phyloP scores from a whole-genome alignment of 805 yeast species.

The Jamesozyma piceae region DNA sequence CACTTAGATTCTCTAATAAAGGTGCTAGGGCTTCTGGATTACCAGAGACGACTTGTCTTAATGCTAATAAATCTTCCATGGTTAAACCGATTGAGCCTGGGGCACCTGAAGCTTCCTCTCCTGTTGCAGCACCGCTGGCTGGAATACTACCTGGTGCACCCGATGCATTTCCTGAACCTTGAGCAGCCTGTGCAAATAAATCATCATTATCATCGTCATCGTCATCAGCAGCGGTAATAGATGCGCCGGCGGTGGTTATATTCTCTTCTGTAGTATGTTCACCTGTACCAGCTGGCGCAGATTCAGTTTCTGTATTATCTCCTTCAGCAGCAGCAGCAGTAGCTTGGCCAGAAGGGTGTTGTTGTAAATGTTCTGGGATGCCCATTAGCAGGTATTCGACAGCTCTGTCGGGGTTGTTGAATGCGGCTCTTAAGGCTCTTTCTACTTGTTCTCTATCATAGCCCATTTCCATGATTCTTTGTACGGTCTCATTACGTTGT shows the following conservation, averaged over 20 bases:
- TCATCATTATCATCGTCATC: conserved; percentile 21
- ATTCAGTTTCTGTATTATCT: conserved; percentile 4
- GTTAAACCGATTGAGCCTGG: conserved; percentile 38
- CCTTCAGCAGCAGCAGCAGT: too few relatives aligned
- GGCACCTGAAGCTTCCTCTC: conserved; percentile 12
- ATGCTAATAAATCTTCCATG: conserved; percentile 41
- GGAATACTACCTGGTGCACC: conserved; percentile 4
- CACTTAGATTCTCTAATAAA: conserved; percentile 70
- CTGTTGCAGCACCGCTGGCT: conserved; percentile 13
- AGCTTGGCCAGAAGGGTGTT: too few relatives aligned
- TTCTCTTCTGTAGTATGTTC: background rate
- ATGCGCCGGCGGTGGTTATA: background rate
- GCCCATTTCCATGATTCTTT: conserved; percentile 91
- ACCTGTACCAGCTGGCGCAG: too few relatives aligned
- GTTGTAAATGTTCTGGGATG: conserved; percentile 53
- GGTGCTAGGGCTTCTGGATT: conserved; percentile 86
- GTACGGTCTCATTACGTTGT: conserved; percentile 68
- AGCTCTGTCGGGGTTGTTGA: conserved; percentile 95
- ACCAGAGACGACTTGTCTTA: conserved; percentile 70
- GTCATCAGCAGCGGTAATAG: conserved; percentile 11
- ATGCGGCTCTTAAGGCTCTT: conserved; percentile 87
- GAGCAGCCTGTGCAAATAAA: conserved; percentile 38
- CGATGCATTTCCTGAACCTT: conserved; percentile 19
- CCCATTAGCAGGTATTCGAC: conserved; percentile 91
- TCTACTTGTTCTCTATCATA: conserved; percentile 82